Base-by-base conservation (phyloP, 805 yeast species). In the Kluyveromyces wickerhamii region DNA sequence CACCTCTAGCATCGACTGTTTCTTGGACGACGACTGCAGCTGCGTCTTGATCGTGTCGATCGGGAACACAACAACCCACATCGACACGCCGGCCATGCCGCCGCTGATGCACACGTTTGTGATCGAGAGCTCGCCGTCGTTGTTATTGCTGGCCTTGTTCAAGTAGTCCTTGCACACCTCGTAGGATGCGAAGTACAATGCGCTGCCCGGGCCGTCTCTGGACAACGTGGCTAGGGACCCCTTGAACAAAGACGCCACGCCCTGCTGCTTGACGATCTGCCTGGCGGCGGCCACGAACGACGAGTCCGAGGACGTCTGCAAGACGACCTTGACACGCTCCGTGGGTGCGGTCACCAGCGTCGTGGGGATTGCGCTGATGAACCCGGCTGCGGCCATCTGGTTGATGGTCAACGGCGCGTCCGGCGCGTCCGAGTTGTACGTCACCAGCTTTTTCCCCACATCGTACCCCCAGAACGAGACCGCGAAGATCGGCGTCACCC, bases 401-500 rank as follows among this genome's bases (percentile, higher is more conserved):
- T 63, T 69, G 41, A 80, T 74, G 8, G 83, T 57, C 44, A 89
- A 70, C 26, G 17, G 27, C 28, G 30, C 34, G 32, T 4, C 48
- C 20, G 64, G 60, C 4, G 53, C 45, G 5, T 27, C 46, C 7
- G 54, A 49, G 5, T 69, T 68, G 3, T 65, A 56, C 1, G 72
- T 48, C 3, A 88, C 94, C 3, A 89, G 39, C 43, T 74, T 75
- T 63, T 86, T 87, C 42, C 97, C 97, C 35, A 85, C 67, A 53
- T 87, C 96, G 60, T 92, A 89, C 52, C 97, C 97, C 97, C 98
- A 89, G 65, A 89, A 89, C 2, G 95, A 82, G 16, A 92, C 92
- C 2, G 97, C 97, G 66, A 92, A 92, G 84, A 89, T 92, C 19
- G 98, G 98, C 0, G 97, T 92, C 15, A 89, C 96, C 16, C 98